phyloP scores from a whole-genome alignment of 1,284 basidiomycete species.

The Schizophyllum amplum region DNA sequence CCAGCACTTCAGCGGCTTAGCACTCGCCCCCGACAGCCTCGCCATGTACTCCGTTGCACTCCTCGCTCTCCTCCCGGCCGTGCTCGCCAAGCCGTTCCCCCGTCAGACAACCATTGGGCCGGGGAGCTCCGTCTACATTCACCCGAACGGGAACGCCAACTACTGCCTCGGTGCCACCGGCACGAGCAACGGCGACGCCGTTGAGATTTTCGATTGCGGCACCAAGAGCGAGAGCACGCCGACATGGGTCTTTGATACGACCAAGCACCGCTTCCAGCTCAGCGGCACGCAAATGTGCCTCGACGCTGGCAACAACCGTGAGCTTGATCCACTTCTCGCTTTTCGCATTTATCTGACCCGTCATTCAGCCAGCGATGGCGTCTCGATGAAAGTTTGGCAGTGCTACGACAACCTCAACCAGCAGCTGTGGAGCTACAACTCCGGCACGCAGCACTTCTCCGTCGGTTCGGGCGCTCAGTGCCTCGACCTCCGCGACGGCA shows the following conservation, averaged over 20 bases:
- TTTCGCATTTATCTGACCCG: neutral
- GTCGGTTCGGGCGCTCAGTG: conserved; percentile 4
- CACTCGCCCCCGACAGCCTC: neutral
- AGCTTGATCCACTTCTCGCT: neutral
- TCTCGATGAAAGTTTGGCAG: neutral
- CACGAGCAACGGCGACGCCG: neutral
- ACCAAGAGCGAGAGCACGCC: neutral
- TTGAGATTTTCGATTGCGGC: neutral
- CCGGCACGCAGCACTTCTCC: neutral
- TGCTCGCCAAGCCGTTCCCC: neutral
- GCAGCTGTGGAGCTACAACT: neutral
- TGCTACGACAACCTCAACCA: neutral
- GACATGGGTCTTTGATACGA: neutral
- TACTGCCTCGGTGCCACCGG: neutral
- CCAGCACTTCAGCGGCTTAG: too few species aligned
- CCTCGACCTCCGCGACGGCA: conserved; percentile 14
- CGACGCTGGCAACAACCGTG: neutral
- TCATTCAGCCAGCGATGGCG: neutral
- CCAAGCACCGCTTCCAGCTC: neutral
- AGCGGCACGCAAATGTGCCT: neutral
- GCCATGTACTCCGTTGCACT: neutral
- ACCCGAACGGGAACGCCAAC: conserved; percentile 1
- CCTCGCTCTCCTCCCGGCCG: neutral
- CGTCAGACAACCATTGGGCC: neutral
- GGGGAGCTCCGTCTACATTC: neutral